Evolutionary conservation across 257 asterid genomes (phyloP), one percentile per base, ranked within the genome.

Genomic region (Asclepias syriaca): DNA sequence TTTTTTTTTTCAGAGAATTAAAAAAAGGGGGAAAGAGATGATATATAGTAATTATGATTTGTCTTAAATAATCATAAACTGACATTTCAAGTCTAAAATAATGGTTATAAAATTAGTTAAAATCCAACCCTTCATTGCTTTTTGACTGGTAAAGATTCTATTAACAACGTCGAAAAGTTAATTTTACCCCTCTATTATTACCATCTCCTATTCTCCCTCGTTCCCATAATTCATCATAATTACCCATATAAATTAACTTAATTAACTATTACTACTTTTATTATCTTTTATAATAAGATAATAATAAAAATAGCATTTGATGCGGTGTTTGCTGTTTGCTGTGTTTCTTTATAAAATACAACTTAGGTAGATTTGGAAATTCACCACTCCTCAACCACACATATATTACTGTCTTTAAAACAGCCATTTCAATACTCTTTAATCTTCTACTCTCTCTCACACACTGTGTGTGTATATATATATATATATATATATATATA

Each of bases 91-190:
- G 7, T 43, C 49, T 74, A 70, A 45, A 71, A 53, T 60, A 76
- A 5, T 68, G 61, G 10, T 48, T 61, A 68, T 51, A 72, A 67
- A 59, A 58, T 68, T 76, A 57, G 46, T 71, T 65, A 39, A 66
- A 77, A 81, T 74, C 80, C 55, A 65, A 58, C 18, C 60, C 48
- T 78, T 18, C 22, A 18, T 67, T 70, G 70, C 77, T 84, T 86
- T 86, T 89, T 85, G 94, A 87, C 90, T 43, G 80, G 89, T 64
- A 78, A 71, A 79, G 86, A 82, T 79, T 71, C 86, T 69, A 29
- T 3, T 54, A 49, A 16, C 69, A 58, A 50, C 43, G 2, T 65
- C 24, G 66, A 76, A 53, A 68, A 48, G 71, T 40, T 79, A 8
- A 27, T 22, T 10, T 55, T 75, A 58, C 77, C 82, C 85, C 71